Percentiles rank a stretch among this genome's conserved stretches.
These are phyloP conservation scores for Aspergillus diversus DNA, from an alignment of 495 filamentous ascomycete species.

Conservation along the genomic window DNA sequence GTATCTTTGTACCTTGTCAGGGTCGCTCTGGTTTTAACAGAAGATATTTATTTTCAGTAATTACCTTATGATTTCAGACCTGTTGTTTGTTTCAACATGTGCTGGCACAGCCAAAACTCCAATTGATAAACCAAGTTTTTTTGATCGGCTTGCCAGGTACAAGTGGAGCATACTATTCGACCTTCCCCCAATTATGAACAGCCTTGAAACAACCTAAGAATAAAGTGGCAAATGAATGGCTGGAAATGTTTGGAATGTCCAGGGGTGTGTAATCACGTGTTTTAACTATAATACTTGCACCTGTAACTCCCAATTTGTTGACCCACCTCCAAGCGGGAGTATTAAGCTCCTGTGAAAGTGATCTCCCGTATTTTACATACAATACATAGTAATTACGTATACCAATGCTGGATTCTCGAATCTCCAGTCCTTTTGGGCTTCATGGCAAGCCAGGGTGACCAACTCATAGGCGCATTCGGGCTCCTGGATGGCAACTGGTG, in stretches of 20 bases:
- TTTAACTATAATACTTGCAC: background rate
- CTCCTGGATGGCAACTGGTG: background rate
- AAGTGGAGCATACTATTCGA: constrained; percentile 16
- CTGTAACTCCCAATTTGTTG: constrained; percentile 5
- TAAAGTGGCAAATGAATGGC: constrained; percentile 23
- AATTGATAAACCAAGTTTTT: constrained; percentile 15
- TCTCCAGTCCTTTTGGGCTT: background rate
- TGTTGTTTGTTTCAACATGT: background rate
- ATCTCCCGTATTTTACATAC: constrained; percentile 17
- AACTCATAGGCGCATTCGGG: constrained; percentile 1
- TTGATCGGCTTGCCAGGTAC: constrained; percentile 22
- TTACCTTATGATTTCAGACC: background rate
- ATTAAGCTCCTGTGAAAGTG: constrained; percentile 12
- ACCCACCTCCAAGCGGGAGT: constrained; percentile 4
- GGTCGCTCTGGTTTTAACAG: background rate
- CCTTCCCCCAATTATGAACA: constrained; percentile 8
- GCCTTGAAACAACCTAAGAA: constrained; percentile 19
- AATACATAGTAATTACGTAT: constrained; percentile 13
- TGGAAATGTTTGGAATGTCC: constrained; percentile 1
- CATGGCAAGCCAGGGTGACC: background rate
- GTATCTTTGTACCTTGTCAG: too few relatives aligned
- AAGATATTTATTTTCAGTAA: background rate
- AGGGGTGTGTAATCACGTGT: constrained; percentile 16
- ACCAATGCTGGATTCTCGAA: background rate
- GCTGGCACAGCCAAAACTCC: background rate